Evolutionary conservation across 75 land plant species (phyloP), one percentile per base, ranked within the genome.

Genomic region (Chamaecyparis obtusa): DNA sequence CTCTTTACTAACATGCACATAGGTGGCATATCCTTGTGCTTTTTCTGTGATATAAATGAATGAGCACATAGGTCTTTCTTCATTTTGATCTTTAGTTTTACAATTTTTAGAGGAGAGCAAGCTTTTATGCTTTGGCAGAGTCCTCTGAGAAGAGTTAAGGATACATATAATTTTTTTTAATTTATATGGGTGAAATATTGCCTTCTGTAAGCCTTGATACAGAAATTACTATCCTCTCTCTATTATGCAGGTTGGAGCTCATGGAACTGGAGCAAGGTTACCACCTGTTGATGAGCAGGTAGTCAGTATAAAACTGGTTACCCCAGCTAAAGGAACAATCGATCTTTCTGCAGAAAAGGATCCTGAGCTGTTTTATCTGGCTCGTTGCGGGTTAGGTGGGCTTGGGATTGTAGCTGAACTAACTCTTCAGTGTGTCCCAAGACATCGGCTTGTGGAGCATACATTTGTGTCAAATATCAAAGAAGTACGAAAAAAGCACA

Each of bases 281-380:
- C 97, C 99, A 72, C 99, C 99, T 21, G 94, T 97, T 74, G 99
- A 98, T 89, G 99, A 98, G 91, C 99, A 97, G 83, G 93, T 98
- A 51, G 90, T 97, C 78, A 94, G 94, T 88, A 92, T 97, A 94
- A 98, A 98, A 87, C 60, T 98, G 78, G 97, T 98, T 27, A 98
- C 99, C 51, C 99, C 99, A 71, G 91, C 91, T 17, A 94, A 92
- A 83, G 99, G 99, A 83, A 97, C 99, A 13, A 92, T 98, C 78
- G 96, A 95, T 44, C 77, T 98, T 54, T 98, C 99, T 33, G 93
- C 92, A 80, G 97, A 98, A 83, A 92, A 96, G 83, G 95, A 98
- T 87, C 95, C 98, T n/a, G 99, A 97, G 48, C 88, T 98, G 39
- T 98, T 98, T 85, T 96, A 97, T 93, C 91, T 98, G 44, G 97